Percentiles rank a stretch among this genome's conserved stretches.
These are phyloP conservation scores for Aspergillus steynii DNA, from an alignment of 495 filamentous ascomycete species.

Conservation along the genomic window DNA sequence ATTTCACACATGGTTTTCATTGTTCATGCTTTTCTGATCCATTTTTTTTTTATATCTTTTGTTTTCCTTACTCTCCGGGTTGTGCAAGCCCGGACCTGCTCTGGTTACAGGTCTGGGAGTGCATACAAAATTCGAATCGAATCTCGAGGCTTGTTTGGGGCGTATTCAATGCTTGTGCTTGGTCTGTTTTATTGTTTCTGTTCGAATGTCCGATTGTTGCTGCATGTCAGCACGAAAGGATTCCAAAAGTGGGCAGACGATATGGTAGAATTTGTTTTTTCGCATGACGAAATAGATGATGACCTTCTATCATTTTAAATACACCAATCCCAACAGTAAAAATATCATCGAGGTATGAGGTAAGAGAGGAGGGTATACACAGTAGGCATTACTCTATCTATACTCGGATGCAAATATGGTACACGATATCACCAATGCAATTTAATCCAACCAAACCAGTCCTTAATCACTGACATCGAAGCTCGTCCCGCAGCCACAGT, in stretches of 20 bases:
- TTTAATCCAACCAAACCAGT: background rate
- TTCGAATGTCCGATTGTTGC: conserved; percentile 14
- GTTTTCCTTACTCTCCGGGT: conserved; percentile 5
- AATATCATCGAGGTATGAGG: background rate
- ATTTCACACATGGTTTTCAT: conserved; percentile 24
- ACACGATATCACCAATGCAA: conserved; percentile 2
- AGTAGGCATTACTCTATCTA: conserved; percentile 16
- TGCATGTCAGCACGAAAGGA: conserved; percentile 14
- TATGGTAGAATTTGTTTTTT: conserved; percentile 14
- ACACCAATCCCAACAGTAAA: no score
- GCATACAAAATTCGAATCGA: conserved; percentile 16
- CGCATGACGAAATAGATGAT: conserved; percentile 27
- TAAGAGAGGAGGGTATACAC: conserved; percentile 9
- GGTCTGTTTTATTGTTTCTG: conserved; percentile 17
- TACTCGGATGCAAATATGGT: conserved; percentile 9
- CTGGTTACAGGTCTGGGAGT: conserved; percentile 19
- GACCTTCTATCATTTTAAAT: conserved; percentile 7
- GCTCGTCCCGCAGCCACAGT: conserved; percentile 96
- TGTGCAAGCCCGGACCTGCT: conserved; percentile 11
- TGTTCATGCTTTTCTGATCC: conserved; percentile 19
- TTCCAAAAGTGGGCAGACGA: conserved; percentile 9
- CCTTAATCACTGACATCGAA: conserved; percentile 79
- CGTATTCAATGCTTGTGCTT: conserved; percentile 19
- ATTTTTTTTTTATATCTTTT: conserved; percentile 17
- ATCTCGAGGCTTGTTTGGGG: conserved; percentile 21